Percentiles rank a stretch among this genome's conserved stretches.
Evolutionary conservation across 306 rosid species (phyloP).

Genomic region (Datisca glomerata): DNA sequence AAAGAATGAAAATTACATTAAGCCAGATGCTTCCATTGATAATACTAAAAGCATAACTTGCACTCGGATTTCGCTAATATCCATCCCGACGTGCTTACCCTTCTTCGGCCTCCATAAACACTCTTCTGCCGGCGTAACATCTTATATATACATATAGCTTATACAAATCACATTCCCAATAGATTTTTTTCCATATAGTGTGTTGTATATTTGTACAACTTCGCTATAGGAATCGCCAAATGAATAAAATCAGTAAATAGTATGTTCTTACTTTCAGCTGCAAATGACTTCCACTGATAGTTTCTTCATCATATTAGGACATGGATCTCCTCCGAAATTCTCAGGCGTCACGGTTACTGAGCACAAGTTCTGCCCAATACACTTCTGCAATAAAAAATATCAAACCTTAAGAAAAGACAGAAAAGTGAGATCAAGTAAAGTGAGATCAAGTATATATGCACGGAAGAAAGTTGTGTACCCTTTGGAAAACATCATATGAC

Average conservation of each 20-base stretch:
- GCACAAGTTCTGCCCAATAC: conserved; percentile 77
- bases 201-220: conserved; percentile 85
- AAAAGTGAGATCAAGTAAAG: not conserved
- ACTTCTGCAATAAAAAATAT: conserved; percentile 49
- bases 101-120: too few relatives aligned
- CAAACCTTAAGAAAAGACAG: conserved; percentile 4
- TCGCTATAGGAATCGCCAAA: conserved; percentile 61
- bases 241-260: conserved; percentile 27
- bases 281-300: conserved; percentile 88
- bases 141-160: too few relatives aligned
- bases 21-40: too few relatives aligned
- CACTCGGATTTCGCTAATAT: too few relatives aligned
- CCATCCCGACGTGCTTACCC: too few relatives aligned
- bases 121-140: too few relatives aligned
- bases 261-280: conserved; percentile 40
- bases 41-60: too few relatives aligned
- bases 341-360: conserved; percentile 69
- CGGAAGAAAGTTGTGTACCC: conserved; percentile 25
- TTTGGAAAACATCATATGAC: conserved; percentile 72
- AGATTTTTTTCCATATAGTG: too few relatives aligned
- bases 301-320: conserved; percentile 85
- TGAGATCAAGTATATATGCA: not conserved
- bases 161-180: too few relatives aligned
- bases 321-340: conserved; percentile 92
- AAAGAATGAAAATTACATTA: too few relatives aligned